Evolutionary conservation across 768 basidiomycete genomes (phyloP).

Genomic region (Calocybe cyanea): DNA sequence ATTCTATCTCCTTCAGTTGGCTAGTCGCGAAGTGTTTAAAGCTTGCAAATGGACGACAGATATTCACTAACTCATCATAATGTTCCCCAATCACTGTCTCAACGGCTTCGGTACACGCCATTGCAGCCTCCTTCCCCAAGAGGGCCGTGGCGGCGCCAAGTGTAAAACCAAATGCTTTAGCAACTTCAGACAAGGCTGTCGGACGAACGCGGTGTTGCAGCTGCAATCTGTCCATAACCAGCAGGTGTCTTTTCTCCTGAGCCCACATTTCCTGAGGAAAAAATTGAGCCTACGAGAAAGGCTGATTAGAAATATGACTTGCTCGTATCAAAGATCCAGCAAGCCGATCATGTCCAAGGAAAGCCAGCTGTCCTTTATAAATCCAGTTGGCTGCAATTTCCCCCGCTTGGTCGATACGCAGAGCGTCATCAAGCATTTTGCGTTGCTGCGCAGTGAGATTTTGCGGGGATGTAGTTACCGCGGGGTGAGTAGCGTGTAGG

Average conservation of each 20-base stretch:
- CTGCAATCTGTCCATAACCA: constrained; percentile 82
- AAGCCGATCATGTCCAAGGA: constrained; percentile 57
- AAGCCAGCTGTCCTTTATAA: constrained; percentile 80
- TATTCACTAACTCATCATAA: constrained; percentile 85
- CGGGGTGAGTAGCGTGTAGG: constrained; percentile 28
- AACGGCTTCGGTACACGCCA: constrained; percentile 98
- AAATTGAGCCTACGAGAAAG: constrained; percentile 1
- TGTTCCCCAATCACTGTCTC: constrained; percentile 98
- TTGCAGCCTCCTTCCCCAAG: constrained; percentile 89
- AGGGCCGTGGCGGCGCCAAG: constrained; percentile 83
- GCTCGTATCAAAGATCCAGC: constrained; percentile 74
- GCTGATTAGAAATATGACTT: constrained; percentile 18
- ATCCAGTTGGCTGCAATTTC: constrained; percentile 97
- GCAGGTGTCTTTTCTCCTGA: constrained; percentile 89
- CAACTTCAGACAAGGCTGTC: constrained; percentile 77
- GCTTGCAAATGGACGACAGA: constrained; percentile 2
- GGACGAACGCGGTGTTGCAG: constrained; percentile 82
- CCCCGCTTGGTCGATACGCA: constrained; percentile 94
- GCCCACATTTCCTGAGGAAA: constrained; percentile 88
- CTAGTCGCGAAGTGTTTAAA: constrained; percentile 35
- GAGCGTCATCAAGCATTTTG: constrained; percentile 52
- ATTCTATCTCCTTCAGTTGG: constrained; percentile 74
- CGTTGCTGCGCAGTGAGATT: constrained; percentile 48
- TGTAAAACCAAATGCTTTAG: constrained; percentile 84
- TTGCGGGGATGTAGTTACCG: constrained; percentile 51